Base-by-base conservation (phyloP, 805 yeast species). In the Cyberlindnera mycetangii region DNA sequence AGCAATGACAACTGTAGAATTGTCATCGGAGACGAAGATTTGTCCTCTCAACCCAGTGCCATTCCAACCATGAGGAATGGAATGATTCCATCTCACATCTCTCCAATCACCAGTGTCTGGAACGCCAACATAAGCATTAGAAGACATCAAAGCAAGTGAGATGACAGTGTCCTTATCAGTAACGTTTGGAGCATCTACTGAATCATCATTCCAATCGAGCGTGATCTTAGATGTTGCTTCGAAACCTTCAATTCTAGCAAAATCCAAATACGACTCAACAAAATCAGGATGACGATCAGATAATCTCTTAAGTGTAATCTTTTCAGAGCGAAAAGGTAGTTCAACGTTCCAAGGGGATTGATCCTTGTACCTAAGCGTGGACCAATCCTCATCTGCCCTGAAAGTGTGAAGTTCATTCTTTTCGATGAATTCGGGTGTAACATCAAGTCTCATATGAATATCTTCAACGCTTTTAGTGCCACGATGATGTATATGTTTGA, bases 31-130 rank as follows among this genome's bases (percentile, higher is more conserved):
- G 8, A 79, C 81, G 65, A 93, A 93, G 1, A 93, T 79, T 61
- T 93, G 97, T 3, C 99, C 99, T 35, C 99, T 72, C 2, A 93
- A 65, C 1, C 97, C 97, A 49, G 78, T 80, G 9, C 72, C 81
- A 50, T 79, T 76, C 99, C 98, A 93, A 3, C 98, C 98, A 61
- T 83, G 83, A 15, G 82, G 78, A 11, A 66, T 55, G n/a, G 76
- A 70, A 22, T 71, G 67, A 48, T 76, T 70, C 71, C 82, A 87
- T 0, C 79, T 76, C 11, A 87, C 78, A 56, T 92, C 93, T 44
- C 84, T 68, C 98, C 98, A 93, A 60, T 88, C 95, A 37, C 89
- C 90, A 19, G 81, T 76, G 17, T 66, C 67, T 3, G 97, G 97
- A 24, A 78, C 67, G 37, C 76, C 74, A 3, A 89, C 95, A 59